Conservation (phyloP, 2,329 filamentous ascomycete species). For the Pestalotiopsis sp. region DNA sequence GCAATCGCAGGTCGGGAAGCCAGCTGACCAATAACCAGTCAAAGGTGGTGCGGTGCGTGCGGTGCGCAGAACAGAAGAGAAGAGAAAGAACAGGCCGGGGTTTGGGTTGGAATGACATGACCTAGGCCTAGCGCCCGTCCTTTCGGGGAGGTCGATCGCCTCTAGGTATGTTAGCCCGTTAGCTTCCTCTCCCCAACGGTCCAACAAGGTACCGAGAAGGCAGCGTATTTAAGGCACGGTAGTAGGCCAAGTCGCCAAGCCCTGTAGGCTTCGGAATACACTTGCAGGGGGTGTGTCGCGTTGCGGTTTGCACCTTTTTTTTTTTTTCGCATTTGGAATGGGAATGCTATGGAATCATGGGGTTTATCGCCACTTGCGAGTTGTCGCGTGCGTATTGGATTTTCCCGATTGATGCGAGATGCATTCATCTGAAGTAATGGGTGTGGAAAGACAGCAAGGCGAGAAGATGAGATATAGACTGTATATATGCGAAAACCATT, state of each 20-base stretch:
- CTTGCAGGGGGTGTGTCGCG: neutral
- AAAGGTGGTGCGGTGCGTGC: neutral
- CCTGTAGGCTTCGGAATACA: conserved; percentile 2
- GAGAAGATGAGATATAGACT: no score
- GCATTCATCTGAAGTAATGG: no score
- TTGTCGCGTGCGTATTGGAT: neutral
- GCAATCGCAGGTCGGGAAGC: neutral
- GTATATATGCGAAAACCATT: no score
- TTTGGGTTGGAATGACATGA: neutral
- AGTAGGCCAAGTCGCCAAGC: neutral
- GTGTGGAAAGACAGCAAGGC: no score
- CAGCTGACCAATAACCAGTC: neutral
- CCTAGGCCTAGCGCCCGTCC: neutral
- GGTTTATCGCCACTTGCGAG: neutral
- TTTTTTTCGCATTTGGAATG: no score
- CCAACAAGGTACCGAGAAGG: no score
- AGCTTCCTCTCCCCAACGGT: no score
- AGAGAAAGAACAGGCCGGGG: no score
- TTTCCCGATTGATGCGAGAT: no score
- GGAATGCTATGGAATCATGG: neutral
- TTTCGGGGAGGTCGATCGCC: conserved; percentile 1
- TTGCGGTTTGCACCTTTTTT: neutral
- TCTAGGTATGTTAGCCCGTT: neutral
- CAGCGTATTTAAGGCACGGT: no score
- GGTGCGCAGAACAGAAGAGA: no score